Evolutionary conservation across 1,139 yeast species (phyloP), one percentile per base, ranked within the genome.

Genomic region (Candida sp.): DNA sequence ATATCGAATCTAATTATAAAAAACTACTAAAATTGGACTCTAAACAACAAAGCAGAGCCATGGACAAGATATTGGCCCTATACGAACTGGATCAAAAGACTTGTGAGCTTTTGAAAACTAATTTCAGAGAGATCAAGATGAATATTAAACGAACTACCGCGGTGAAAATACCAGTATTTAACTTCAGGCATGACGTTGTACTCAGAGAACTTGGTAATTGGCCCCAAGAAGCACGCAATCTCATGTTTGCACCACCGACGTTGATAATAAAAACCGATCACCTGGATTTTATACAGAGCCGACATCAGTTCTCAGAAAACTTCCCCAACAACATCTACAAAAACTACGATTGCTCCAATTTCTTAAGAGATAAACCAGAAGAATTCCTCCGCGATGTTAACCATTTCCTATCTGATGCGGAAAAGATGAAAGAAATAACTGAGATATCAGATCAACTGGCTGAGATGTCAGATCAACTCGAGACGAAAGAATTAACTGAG

Each of bases 271-370:
- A 64, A 45, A 81, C 74, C 4, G 53, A 58, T n/a, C 51, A 64
- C 22, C 73, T 80, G 2, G 61, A 66, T 4, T 77, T 77, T 47
- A 66, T 77, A 21, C 49, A 51, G 19, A 56, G 60, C 4, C 54
- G 60, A 8, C 63, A 69, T 35, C 41, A 55, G 6, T 77, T 77
- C 43, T 55, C 62, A 3, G 50, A 54, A 4, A 72, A 68, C 49
- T 77, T 77, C 58, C 57, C 68, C 21, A 45, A 66, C 35, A 45
- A 62, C 21, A 50, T 51, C 27, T 53, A 60, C 36, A 53, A 54
- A 21, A 65, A 61, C 15, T 65, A 69, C 41, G 68, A 75, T 43
- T 60, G 76, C 29, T 73, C 77, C 7, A 82, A 77, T 57, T 75
- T 77, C 67, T 55, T 76, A 3, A 64, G 74, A 25, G 79, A 75